Evolutionary conservation across 2,329 filamentous ascomycete genomes (phyloP), one percentile per base, ranked within the genome.

Genomic region (Fusarium tjaetaba): DNA sequence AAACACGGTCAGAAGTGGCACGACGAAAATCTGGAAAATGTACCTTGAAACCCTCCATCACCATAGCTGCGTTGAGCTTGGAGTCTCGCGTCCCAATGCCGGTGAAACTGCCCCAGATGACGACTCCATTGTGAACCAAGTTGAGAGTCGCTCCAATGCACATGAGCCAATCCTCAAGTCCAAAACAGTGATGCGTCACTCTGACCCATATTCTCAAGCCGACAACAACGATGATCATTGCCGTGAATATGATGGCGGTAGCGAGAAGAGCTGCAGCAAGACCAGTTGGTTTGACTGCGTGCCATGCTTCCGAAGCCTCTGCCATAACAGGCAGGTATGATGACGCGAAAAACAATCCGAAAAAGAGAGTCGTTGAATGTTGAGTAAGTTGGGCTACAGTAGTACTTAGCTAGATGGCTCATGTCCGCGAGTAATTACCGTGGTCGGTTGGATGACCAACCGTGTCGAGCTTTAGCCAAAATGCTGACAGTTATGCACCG

Each of bases 151-250:
- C 58, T 8, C 65, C 68, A 16, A 70, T 32, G 3, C 43, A 60
- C 65, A 70, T 65, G 3, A 70, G 60, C 49, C 68, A 69, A 32
- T 70, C 68, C 3, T 70, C 60, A 14, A 45, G 41, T 7, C 60
- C 68, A 6, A 70, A 65, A 7, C 26, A 42, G 11, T 46, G 32
- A 14, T 36, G 38, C 8, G 39, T 26, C 7, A 61, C 9, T 4
- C 68, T 59, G 2, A 64, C 34, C 42, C 39, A 65, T 4, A 57
- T 34, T 22, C 68, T 57, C 13, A 70, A 45, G 1, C 65, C 18
- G 24, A 68, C 55, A 32, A 69, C 28, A 22, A 22, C 16, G 4
- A 65, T 24, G 10, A 61, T 65, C 26, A 71, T 16, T 0, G 56
- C 28, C 6, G 60, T 65, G 20, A 71, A 70, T 8, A 51, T 28